phyloP scores from a whole-genome alignment of 139 green algal genomes.

The Picochlorum sp. region DNA sequence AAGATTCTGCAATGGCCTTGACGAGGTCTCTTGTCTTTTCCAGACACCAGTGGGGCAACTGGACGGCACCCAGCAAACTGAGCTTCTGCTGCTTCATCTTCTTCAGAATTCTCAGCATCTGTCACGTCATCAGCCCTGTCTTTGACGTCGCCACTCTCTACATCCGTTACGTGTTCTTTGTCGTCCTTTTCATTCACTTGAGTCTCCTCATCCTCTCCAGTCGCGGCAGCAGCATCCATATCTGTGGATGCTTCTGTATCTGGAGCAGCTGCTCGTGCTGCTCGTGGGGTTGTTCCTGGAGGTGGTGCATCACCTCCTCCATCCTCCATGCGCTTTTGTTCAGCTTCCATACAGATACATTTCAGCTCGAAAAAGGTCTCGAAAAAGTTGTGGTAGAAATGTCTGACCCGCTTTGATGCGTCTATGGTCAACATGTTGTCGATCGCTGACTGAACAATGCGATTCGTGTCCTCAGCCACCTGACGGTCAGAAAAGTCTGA shows the following conservation, averaged over 20 bases:
- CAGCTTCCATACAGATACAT: slow-evolving; percentile 23
- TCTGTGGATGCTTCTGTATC: slow-evolving; percentile 10
- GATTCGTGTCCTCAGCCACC: slow-evolving; percentile 19
- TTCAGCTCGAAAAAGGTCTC: slow-evolving; percentile 82
- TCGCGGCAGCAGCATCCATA: slow-evolving; percentile 10
- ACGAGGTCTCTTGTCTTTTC: no score
- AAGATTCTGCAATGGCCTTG: slow-evolving; percentile 37
- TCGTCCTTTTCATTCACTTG: slow-evolving; percentile 8
- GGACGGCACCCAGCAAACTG: slow-evolving; percentile 19
- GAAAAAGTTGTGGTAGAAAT: slow-evolving; percentile 49
- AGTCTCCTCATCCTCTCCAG: slow-evolving; percentile 10
- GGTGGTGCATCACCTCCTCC: background rate
- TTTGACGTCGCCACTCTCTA: slow-evolving; percentile 18
- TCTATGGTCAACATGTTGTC: slow-evolving; percentile 21
- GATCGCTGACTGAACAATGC: slow-evolving; percentile 30
- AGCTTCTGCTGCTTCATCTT: slow-evolving; percentile 27
- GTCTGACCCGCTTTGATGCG: slow-evolving; percentile 23
- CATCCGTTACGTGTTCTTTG: slow-evolving; percentile 15
- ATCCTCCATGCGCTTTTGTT: slow-evolving; percentile 22
- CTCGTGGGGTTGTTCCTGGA: slow-evolving; percentile 8
- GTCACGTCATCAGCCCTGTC: slow-evolving; percentile 9
- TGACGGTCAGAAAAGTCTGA: slow-evolving; percentile 58
- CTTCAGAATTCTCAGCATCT: slow-evolving; percentile 4
- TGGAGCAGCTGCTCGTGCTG: slow-evolving; percentile 6
- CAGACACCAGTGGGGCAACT: slow-evolving; percentile 16